A percentile compares a stretch with the other conserved stretches of the same genome.
Evolutionary conservation across 1,284 basidiomycete genomes (phyloP).

Genomic region (Takashimella koratensis): DNA sequence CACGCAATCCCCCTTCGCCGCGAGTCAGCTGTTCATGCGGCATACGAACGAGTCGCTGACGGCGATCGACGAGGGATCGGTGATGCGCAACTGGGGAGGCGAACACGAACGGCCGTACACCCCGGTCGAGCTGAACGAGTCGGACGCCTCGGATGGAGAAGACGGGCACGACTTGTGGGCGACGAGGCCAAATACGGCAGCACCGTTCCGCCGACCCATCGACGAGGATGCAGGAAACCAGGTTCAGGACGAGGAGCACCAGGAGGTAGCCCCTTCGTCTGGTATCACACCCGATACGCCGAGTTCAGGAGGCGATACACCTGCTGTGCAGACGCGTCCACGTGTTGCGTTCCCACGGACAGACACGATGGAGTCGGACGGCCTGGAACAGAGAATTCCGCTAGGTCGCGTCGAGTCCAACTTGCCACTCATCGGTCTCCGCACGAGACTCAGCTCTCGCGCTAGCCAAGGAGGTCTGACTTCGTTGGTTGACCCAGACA

Average conservation of each 20-base stretch:
- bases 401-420: slow-evolving; percentile 26
- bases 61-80: slow-evolving; percentile 42
- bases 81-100: slow-evolving; percentile 27
- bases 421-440: slow-evolving; percentile 27
- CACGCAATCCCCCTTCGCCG: slow-evolving; percentile 79
- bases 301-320: neutral
- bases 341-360: slow-evolving; percentile 36
- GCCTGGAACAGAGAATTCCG: slow-evolving; percentile 7
- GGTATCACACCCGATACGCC: slow-evolving; percentile 4
- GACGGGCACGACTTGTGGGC: slow-evolving; percentile 51
- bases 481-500: slow-evolving; percentile 41
- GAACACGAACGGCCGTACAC: slow-evolving; percentile 32
- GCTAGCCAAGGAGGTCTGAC: slow-evolving; percentile 39
- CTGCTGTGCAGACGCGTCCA: neutral
- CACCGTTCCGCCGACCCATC: slow-evolving; percentile 75
- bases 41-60: slow-evolving; percentile 39
- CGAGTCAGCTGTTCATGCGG: slow-evolving; percentile 68
- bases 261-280: slow-evolving; percentile 1
- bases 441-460: slow-evolving; percentile 35
- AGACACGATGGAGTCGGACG: slow-evolving; percentile 35
- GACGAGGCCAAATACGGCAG: slow-evolving; percentile 51
- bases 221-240: slow-evolving; percentile 54
- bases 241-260: slow-evolving; percentile 6
- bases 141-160: slow-evolving; percentile 46
- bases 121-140: slow-evolving; percentile 25